These are phyloP conservation scores for Ceratocystis destructans DNA, from an alignment of 2,329 filamentous ascomycete genomes.

Conservation along the genomic window DNA sequence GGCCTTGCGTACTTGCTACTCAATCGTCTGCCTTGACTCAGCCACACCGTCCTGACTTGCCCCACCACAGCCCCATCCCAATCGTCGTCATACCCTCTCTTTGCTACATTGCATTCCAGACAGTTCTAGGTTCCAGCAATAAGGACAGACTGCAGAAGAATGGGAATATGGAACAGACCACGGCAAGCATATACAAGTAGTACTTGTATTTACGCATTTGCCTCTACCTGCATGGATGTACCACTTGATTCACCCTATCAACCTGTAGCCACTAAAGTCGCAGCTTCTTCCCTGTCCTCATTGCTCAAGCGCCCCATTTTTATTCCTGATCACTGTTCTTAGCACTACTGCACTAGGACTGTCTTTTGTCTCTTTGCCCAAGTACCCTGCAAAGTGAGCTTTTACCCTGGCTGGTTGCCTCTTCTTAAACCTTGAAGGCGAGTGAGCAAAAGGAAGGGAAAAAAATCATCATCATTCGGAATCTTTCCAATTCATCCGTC, in stretches of 20 bases:
- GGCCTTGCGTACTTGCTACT: background rate
- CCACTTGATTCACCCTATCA: background rate
- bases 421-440: slow-evolving; percentile 1
- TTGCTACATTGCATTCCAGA: background rate
- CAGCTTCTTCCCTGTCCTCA: background rate
- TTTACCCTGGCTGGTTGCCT: slow-evolving; percentile 16
- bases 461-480: slow-evolving; percentile 4
- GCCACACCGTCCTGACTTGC: slow-evolving; percentile 5
- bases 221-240: background rate
- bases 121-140: background rate
- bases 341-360: background rate
- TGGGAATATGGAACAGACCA: too few relatives aligned
- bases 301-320: background rate
- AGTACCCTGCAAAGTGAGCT: background rate
- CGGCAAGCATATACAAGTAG: background rate
- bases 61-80: slow-evolving; percentile 11
- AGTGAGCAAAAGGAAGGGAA: slow-evolving; percentile 6
- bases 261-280: background rate
- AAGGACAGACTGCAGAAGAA: too few relatives aligned
- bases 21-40: background rate
- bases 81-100: slow-evolving; percentile 16
- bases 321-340: background rate
- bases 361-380: background rate
- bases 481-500: slow-evolving; percentile 2
- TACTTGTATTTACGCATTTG: background rate